Evolutionary conservation across 495 filamentous ascomycete species (phyloP).

Genomic region (Pseudevernia furfuracea): DNA sequence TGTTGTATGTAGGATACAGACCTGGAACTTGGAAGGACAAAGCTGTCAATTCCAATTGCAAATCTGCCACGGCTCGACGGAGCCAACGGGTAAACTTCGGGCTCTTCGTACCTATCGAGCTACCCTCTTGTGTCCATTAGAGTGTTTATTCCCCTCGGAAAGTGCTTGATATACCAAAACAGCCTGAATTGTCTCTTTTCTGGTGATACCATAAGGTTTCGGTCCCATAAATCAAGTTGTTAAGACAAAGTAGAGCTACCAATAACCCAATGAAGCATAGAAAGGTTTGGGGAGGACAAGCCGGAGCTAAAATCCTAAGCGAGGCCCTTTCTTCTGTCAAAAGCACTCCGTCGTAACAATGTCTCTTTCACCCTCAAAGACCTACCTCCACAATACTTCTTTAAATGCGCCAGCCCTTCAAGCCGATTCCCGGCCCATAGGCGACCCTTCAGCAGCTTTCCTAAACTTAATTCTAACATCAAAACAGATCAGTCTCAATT

Average conservation of each 20-base stretch:
- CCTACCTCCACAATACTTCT: background rate
- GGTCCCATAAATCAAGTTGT: background rate
- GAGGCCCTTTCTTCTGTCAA: slow-evolving; percentile 6
- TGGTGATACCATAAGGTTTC: background rate
- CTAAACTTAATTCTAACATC: background rate
- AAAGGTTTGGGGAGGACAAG: slow-evolving; percentile 3
- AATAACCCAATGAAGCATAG: background rate
- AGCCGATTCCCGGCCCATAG: background rate
- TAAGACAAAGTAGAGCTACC: background rate
- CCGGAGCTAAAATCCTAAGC: slow-evolving; percentile 6
- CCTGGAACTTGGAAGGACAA: background rate
- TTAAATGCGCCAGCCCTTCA: background rate
- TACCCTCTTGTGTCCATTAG: background rate
- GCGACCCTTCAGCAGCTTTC: background rate
- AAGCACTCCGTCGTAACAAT: background rate
- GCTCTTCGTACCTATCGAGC: background rate
- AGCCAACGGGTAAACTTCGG: slow-evolving; percentile 6
- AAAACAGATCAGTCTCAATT: background rate
- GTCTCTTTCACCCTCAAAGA: background rate
- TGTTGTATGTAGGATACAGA: background rate
- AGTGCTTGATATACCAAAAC: background rate
- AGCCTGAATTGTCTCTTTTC: background rate
- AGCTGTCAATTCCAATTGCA: slow-evolving; percentile 1
- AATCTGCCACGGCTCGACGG: background rate
- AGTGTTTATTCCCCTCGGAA: background rate